Base-by-base conservation (phyloP, 257 asterid genomes). In the Handroanthus guayacan region DNA sequence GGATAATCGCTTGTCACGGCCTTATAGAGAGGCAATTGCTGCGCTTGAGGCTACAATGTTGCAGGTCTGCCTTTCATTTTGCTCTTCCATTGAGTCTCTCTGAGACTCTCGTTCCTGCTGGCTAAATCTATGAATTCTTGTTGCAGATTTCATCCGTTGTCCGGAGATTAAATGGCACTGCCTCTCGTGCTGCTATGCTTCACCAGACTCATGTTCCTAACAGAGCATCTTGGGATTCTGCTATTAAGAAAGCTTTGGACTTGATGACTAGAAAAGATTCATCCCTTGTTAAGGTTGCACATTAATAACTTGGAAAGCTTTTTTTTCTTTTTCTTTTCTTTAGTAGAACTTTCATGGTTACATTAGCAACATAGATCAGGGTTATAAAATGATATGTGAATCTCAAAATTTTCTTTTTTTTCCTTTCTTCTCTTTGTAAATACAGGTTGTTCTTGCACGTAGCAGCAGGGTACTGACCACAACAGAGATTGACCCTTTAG, bases 361-460 rank as follows among this genome's bases (percentile, higher is more conserved):
- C 31, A 25, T 25, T 25, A 25, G 31, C 31, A 25, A 25, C 31
- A 25, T 25, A 39, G 56, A 18, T 52, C 72, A 51, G 38, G 66
- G 52, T 45, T 47, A 61, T 41, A 5, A 41, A 55, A 61, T 12
- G 65, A 34, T 45, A 17, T n/a, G 4, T 25, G 51, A 14, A 76
- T 61, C 69, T 25, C 52, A 47, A 39, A 17, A 13, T 57, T 7
- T 55, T 52, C 66, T 36, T 31, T n/a, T 31, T 5, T 50, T 41
- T 9, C 72, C 48, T 52, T 16, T 17, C 14, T 48, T 69, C 4
- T 45, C 25, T 62, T 61, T 11, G 58, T 44, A 80, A 68, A 48
- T 81, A 47, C 84, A 94, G 98, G 97, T 95, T 80, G 99, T 93
- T 43, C 97, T 92, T 79, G 98, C 99, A 67, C 98, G 99, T 71